Conservation (phyloP, 805 yeast genomes). For the Myxozyma sirexii region DNA sequence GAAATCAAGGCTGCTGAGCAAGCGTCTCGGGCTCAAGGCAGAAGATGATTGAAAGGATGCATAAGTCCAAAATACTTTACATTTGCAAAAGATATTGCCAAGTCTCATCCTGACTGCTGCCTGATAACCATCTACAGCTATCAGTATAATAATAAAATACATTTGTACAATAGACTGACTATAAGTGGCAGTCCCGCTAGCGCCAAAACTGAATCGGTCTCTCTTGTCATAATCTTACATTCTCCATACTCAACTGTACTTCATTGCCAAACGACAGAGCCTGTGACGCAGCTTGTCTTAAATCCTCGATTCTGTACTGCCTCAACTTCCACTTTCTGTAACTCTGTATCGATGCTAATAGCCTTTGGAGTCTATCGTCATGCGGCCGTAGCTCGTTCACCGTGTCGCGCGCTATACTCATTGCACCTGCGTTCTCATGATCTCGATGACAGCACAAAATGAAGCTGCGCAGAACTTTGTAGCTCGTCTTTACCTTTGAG, state of each 20-base stretch:
- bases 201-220: background rate
- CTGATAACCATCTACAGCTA: too few species aligned
- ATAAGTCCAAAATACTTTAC: too few species aligned
- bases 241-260: background rate
- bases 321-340: conserved; percentile 17
- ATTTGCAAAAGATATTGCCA: too few species aligned
- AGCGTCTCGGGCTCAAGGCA: background rate
- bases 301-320: background rate
- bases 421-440: conserved; percentile 11
- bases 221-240: background rate
- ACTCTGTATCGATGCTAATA: background rate
- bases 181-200: background rate
- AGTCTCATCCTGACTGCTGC: too few species aligned
- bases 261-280: background rate
- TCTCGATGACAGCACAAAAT: conserved; percentile 27
- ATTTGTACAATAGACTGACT: conserved; percentile 15
- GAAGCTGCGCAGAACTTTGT: conserved; percentile 11
- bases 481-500: background rate
- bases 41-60: background rate
- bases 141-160: background rate
- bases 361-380: background rate
- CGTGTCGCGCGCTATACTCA: conserved; percentile 12
- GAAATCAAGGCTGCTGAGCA: conserved; percentile 30
- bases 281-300: background rate
- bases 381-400: conserved; percentile 3